Percentiles rank a stretch among this genome's conserved stretches.
These are phyloP conservation scores for Cytospora paraplurivora DNA, from an alignment of 2,329 filamentous ascomycete species.

Conservation along the genomic window DNA sequence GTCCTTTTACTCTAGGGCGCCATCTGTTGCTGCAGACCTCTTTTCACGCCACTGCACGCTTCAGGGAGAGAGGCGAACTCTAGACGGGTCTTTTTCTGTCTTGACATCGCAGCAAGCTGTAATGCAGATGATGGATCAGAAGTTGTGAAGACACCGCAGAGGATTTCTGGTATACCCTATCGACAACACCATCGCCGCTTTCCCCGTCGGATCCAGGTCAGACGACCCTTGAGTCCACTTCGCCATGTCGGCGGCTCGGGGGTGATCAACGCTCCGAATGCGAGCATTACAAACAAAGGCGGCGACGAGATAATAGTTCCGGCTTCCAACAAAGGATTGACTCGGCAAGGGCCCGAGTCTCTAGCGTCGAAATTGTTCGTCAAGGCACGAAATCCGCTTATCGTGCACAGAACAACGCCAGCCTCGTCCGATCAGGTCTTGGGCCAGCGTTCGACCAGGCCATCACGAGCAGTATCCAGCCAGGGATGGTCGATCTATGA, in stretches of 20 bases:
- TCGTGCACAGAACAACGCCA: conserved; percentile 17
- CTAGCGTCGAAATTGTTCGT: conserved; percentile 15
- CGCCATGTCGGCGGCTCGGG: neutral
- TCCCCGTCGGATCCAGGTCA: neutral
- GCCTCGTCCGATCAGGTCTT: conserved; percentile 24
- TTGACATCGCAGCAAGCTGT: conserved; percentile 21
- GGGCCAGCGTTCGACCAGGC: conserved; percentile 17
- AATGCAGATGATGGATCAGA: conserved; percentile 26
- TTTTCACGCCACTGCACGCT: conserved; percentile 33
- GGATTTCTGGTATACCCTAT: neutral
- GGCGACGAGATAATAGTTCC: neutral
- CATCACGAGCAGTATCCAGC: conserved; percentile 14
- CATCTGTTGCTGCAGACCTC: conserved; percentile 27
- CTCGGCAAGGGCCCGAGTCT: conserved; percentile 18
- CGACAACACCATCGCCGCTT: conserved; percentile 12
- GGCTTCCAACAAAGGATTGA: conserved; percentile 14
- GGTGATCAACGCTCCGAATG: neutral
- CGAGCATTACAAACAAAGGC: neutral
- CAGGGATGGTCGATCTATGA: conserved; percentile 28
- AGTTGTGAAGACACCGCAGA: neutral
- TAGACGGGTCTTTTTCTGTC: conserved; percentile 21
- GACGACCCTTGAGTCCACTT: neutral
- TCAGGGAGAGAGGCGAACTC: conserved; percentile 33
- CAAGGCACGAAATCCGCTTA: conserved; percentile 2
- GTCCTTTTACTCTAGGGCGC: conserved; percentile 16